phyloP scores from a whole-genome alignment of 768 basidiomycete species.

The Aureoboletus auriporus region DNA sequence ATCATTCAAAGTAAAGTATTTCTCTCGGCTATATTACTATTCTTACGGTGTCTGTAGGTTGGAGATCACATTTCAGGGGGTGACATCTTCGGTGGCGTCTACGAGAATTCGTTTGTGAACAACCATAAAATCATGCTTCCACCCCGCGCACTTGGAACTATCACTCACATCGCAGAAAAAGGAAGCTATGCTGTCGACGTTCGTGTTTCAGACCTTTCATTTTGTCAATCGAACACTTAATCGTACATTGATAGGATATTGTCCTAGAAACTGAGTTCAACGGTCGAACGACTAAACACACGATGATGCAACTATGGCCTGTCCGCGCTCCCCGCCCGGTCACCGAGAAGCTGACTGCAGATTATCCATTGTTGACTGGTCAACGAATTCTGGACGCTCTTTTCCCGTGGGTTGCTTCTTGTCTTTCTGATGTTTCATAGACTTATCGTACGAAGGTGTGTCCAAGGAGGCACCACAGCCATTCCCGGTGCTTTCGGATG shows the following conservation, averaged over 20 bases:
- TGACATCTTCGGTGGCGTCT: conserved; percentile 92
- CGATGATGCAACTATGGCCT: conserved; percentile 98
- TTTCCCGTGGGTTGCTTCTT: conserved; percentile 71
- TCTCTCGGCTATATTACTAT: conserved; percentile 1
- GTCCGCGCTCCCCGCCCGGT: conserved; percentile 96
- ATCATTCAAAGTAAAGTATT: conserved; percentile 77
- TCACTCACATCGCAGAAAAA: conserved; percentile 90
- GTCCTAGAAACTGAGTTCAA: conserved; percentile 98
- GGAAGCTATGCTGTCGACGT: conserved; percentile 92
- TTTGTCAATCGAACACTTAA: conserved; percentile 1
- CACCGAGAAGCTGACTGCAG: conserved; percentile 91
- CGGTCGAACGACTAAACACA: conserved; percentile 88
- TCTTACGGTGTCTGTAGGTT: conserved; percentile 44
- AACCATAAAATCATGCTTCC: conserved; percentile 97
- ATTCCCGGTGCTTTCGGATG: conserved; percentile 99
- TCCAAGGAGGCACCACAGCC: conserved; percentile 93
- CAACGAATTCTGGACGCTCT: conserved; percentile 96
- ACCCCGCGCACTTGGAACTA: conserved; percentile 91
- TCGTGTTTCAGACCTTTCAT: conserved; percentile 24
- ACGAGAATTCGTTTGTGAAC: conserved; percentile 94
- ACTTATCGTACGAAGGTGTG: conserved; percentile 54
- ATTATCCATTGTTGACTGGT: conserved; percentile 89
- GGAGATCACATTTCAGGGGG: conserved; percentile 98
- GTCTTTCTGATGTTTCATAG: neutral
- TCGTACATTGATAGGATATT: conserved; percentile 58